A percentile compares a stretch with the other conserved stretches of the same genome.
These are phyloP conservation scores for Atkinsonella hypoxylon DNA, from an alignment of 2,329 filamentous ascomycete species.

Conservation along the genomic window DNA sequence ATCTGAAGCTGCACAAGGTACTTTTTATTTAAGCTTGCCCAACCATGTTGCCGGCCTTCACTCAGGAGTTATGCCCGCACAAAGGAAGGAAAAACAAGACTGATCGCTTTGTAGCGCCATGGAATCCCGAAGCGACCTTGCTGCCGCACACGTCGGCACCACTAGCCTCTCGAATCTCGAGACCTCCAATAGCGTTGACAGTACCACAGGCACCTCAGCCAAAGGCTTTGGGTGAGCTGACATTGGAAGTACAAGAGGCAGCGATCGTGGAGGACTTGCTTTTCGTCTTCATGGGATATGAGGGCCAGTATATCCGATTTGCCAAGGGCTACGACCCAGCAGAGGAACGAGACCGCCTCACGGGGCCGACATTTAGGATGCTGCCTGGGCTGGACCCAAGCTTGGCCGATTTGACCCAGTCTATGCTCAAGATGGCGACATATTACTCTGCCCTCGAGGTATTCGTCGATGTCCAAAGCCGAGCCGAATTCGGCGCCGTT, in stretches of 20 bases:
- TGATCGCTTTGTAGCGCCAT: slow-evolving; percentile 32
- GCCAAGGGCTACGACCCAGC: slow-evolving; percentile 69
- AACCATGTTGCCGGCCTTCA: not conserved
- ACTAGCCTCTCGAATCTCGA: slow-evolving; percentile 51
- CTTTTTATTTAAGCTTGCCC: slow-evolving; percentile 7
- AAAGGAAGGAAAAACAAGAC: not conserved
- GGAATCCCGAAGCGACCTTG: slow-evolving; percentile 71
- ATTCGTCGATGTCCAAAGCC: slow-evolving; percentile 88
- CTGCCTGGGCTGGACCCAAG: slow-evolving; percentile 80
- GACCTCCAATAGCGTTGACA: slow-evolving; percentile 62
- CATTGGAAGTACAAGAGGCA: slow-evolving; percentile 71
- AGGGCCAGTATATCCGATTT: slow-evolving; percentile 94
- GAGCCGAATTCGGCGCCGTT: slow-evolving; percentile 85
- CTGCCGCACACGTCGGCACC: slow-evolving; percentile 58
- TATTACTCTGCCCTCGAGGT: slow-evolving; percentile 86
- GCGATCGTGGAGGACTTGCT: slow-evolving; percentile 82
- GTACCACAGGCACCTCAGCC: slow-evolving; percentile 60
- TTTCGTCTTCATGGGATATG: slow-evolving; percentile 95
- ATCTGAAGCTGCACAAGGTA: slow-evolving; percentile 39
- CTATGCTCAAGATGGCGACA: slow-evolving; percentile 88
- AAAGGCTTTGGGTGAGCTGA: slow-evolving; percentile 59
- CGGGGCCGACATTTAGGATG: slow-evolving; percentile 71
- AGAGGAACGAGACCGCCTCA: slow-evolving; percentile 75
- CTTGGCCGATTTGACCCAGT: slow-evolving; percentile 71
- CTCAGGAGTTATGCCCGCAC: not conserved